Percentiles rank a stretch among this genome's conserved stretches.
These are phyloP conservation scores for Talaromyces funiculosus DNA, from an alignment of 2,329 filamentous ascomycete species.

Conservation along the genomic window DNA sequence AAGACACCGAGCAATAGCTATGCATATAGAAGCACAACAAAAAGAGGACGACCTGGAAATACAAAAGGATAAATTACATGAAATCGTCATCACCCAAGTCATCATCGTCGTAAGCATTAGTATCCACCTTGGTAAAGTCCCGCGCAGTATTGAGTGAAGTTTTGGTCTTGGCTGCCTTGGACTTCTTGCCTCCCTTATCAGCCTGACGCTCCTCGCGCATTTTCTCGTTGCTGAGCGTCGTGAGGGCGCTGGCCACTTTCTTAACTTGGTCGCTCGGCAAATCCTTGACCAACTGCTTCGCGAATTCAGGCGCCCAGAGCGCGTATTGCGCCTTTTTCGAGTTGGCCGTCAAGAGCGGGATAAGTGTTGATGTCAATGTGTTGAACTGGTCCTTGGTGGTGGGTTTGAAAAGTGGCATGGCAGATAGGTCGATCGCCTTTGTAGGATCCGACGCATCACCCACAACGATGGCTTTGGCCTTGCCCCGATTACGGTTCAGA, in stretches of 20 bases:
- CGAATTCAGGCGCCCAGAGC: constrained; percentile 85
- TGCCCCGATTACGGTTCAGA: constrained; percentile 61
- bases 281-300: constrained; percentile 80
- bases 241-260: constrained; percentile 82
- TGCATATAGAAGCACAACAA: constrained; percentile 5
- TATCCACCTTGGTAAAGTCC: constrained; percentile 57
- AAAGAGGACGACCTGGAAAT: not conserved
- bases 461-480: constrained; percentile 58
- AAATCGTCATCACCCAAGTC: constrained; percentile 64
- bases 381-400: constrained; percentile 81
- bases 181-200: constrained; percentile 94
- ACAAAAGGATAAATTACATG: constrained; percentile 34
- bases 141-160: constrained; percentile 64
- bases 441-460: constrained; percentile 67
- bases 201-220: constrained; percentile 96
- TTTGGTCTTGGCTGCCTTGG: constrained; percentile 95
- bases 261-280: constrained; percentile 91
- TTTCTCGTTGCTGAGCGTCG: constrained; percentile 93
- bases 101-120: constrained; percentile 74
- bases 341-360: constrained; percentile 68
- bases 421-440: constrained; percentile 72
- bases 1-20: constrained; percentile 8
- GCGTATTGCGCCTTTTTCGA: constrained; percentile 85
- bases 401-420: constrained; percentile 82
- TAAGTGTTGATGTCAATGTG: constrained; percentile 69